Percentiles rank a stretch among this genome's conserved stretches.
Evolutionary conservation across 306 rosid species (phyloP).

Genomic region (Fragaria iinumae): DNA sequence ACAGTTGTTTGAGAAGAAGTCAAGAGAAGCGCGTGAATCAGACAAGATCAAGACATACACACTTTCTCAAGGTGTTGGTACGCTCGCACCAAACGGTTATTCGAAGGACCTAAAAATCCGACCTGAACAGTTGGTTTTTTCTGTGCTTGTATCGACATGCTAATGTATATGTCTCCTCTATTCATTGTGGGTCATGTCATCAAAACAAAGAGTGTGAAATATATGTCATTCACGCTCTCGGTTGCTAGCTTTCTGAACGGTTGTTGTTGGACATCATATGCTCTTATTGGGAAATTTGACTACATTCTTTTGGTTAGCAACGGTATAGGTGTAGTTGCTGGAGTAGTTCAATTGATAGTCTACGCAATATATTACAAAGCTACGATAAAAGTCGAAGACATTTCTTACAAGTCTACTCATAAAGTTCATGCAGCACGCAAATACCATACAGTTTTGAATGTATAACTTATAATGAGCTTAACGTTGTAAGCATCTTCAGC

Average conservation of each 20-base stretch:
- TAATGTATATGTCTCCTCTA: constrained; percentile 73
- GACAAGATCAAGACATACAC: no score
- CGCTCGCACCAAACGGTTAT: no score
- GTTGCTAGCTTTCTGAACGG: constrained; percentile 67
- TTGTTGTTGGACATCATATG: constrained; percentile 61
- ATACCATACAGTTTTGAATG: no score
- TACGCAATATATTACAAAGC: constrained; percentile 35
- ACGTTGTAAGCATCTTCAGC: no score
- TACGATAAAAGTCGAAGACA: constrained; percentile 11
- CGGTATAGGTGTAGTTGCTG: constrained; percentile 53
- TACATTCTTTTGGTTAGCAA: constrained; percentile 60
- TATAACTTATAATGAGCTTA: no score
- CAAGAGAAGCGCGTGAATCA: no score
- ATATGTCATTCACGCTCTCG: constrained; percentile 78
- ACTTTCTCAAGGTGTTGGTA: no score
- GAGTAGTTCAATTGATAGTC: constrained; percentile 49
- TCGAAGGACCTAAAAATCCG: no score
- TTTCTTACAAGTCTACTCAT: constrained; percentile 1
- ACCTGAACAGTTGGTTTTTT: constrained; percentile 36
- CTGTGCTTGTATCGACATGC: constrained; percentile 55
- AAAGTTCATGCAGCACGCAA: constrained; percentile 37
- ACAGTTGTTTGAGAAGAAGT: no score
- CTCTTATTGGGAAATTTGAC: constrained; percentile 57
- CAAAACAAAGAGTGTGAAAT: constrained; percentile 59
- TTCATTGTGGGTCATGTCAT: constrained; percentile 58